A percentile compares a stretch with the other conserved stretches of the same genome.
phyloP scores from a whole-genome alignment of 2,329 filamentous ascomycete genomes.

The Alternaria viburni region DNA sequence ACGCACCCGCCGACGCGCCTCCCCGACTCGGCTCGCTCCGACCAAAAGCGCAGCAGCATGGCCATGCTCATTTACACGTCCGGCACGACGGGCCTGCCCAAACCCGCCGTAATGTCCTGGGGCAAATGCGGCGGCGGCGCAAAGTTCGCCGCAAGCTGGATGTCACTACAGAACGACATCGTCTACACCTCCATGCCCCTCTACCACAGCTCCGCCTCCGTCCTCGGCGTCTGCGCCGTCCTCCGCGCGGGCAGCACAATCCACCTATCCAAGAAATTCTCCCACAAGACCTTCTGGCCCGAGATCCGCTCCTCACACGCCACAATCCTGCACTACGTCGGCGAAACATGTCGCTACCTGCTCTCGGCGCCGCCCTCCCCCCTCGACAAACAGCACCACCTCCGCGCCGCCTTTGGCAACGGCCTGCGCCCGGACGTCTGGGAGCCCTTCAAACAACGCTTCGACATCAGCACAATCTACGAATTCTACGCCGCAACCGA shows the following conservation, averaged over 20 bases:
- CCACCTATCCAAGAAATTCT: slow-evolving; percentile 39
- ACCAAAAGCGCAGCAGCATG: slow-evolving; percentile 36
- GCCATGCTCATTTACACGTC: slow-evolving; percentile 50
- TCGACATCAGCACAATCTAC: slow-evolving; percentile 45
- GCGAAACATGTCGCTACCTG: slow-evolving; percentile 49
- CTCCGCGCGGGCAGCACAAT: slow-evolving; percentile 39
- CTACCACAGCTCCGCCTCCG: slow-evolving; percentile 44
- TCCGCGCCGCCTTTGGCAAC: slow-evolving; percentile 47
- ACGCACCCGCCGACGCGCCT: slow-evolving; percentile 37
- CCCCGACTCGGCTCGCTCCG: slow-evolving; percentile 33
- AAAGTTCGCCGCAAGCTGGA: slow-evolving; percentile 28
- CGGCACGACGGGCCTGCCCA: slow-evolving; percentile 47
- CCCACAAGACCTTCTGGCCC: slow-evolving; percentile 49
- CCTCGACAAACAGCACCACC: slow-evolving; percentile 41
- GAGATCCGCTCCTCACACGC: slow-evolving; percentile 44
- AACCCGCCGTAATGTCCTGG: slow-evolving; percentile 43
- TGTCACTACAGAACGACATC: slow-evolving; percentile 37
- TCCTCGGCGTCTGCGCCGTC: slow-evolving; percentile 36
- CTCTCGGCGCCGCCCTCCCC: slow-evolving; percentile 41
- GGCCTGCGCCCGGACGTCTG: slow-evolving; percentile 52
- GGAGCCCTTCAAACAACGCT: slow-evolving; percentile 50
- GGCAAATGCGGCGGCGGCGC: slow-evolving; percentile 28
- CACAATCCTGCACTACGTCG: slow-evolving; percentile 49
- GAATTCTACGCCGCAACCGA: slow-evolving; percentile 52
- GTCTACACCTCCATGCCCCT: slow-evolving; percentile 50